Conservation (phyloP, 2,329 filamentous ascomycete genomes). For the Cladophialophora psammophila region DNA sequence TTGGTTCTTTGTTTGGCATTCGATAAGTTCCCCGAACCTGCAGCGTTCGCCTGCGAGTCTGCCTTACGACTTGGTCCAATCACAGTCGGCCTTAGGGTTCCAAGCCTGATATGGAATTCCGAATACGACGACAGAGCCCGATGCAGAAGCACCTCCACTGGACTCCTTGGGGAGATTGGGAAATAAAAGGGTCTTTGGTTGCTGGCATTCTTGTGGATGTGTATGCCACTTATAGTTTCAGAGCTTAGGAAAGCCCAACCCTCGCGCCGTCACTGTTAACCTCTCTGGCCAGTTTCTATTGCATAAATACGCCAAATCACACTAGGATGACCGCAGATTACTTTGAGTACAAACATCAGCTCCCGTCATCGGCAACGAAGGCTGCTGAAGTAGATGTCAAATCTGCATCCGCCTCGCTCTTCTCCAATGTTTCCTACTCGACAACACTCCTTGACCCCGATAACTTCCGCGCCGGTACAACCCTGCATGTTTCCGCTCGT, state of each 20-base stretch:
- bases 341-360: slow-evolving; percentile 7
- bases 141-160: background rate
- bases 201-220: background rate
- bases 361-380: slow-evolving; percentile 9
- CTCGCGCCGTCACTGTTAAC: background rate
- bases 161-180: background rate
- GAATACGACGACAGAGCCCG: slow-evolving; percentile 17
- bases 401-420: slow-evolving; percentile 9
- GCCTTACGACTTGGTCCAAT: background rate
- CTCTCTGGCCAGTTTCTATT: background rate
- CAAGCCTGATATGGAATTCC: slow-evolving; percentile 3
- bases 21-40: background rate
- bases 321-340: slow-evolving; percentile 7
- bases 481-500: slow-evolving; percentile 41
- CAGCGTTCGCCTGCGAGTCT: background rate
- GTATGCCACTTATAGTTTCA: background rate
- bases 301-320: background rate
- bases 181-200: background rate
- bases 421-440: slow-evolving; percentile 14
- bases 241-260: background rate
- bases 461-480: slow-evolving; percentile 21
- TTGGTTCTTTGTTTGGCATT: background rate
- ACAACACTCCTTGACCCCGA: slow-evolving; percentile 11
- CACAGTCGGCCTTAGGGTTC: background rate
- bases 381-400: slow-evolving; percentile 9